These are phyloP conservation scores for Fusarium sp. DNA, from an alignment of 2,329 filamentous ascomycete genomes.

Conservation along the genomic window DNA sequence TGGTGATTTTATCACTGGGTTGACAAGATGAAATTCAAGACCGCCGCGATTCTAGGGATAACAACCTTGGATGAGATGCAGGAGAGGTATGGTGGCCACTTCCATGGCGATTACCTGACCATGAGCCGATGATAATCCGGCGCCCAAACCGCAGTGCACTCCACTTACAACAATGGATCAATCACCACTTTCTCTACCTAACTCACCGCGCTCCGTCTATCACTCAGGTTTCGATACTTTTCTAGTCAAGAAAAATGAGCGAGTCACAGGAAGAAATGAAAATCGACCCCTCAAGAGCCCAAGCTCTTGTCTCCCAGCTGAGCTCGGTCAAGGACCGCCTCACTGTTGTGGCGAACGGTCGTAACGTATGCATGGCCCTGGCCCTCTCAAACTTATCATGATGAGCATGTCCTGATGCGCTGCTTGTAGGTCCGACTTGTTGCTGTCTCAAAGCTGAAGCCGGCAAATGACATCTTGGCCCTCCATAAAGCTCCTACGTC, in stretches of 20 bases:
- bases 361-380: slow-evolving; percentile 58
- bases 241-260: slow-evolving; percentile 51
- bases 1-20: background rate
- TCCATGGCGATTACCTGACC: background rate
- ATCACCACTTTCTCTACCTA: slow-evolving; percentile 5
- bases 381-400: background rate
- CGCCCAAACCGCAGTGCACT: slow-evolving; percentile 23
- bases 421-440: slow-evolving; percentile 78
- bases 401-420: slow-evolving; percentile 28
- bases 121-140: slow-evolving; percentile 50
- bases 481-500: slow-evolving; percentile 71
- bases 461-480: slow-evolving; percentile 87
- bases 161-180: slow-evolving; percentile 38
- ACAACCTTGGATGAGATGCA: background rate
- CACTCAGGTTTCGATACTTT: background rate
- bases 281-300: slow-evolving; percentile 69
- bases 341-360: slow-evolving; percentile 61
- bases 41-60: slow-evolving; percentile 14
- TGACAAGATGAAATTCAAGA: background rate
- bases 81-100: slow-evolving; percentile 25
- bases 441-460: slow-evolving; percentile 96
- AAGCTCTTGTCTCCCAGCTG: slow-evolving; percentile 71
- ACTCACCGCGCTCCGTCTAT: background rate
- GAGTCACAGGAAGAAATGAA: slow-evolving; percentile 64
- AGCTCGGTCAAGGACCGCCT: slow-evolving; percentile 69